These are phyloP conservation scores for Penicillium sp. DNA, from an alignment of 2,329 filamentous ascomycete genomes.

Conservation along the genomic window DNA sequence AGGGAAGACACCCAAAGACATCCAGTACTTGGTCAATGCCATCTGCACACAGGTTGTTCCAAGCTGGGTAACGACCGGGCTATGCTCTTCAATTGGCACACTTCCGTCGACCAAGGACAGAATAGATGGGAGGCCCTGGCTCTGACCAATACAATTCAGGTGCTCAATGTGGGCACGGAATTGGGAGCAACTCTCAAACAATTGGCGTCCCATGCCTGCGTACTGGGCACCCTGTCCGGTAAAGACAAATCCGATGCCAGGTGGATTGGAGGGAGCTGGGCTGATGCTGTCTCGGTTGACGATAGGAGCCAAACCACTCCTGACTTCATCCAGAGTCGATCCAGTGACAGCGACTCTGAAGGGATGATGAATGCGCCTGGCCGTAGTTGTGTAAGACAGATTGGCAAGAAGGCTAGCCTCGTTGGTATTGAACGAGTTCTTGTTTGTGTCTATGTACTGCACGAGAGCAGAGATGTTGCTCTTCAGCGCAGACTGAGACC, in stretches of 20 bases:
- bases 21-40: constrained; percentile 37
- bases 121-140: constrained; percentile 31
- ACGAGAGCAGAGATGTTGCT: constrained; percentile 58
- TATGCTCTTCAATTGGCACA: constrained; percentile 18
- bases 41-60: constrained; percentile 43
- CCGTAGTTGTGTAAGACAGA: constrained; percentile 67
- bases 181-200: constrained; percentile 20
- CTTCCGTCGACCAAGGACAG: constrained; percentile 27
- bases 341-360: constrained; percentile 28
- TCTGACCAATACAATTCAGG: constrained; percentile 30
- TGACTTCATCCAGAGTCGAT: constrained; percentile 21
- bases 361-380: constrained; percentile 48
- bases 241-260: constrained; percentile 30
- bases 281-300: constrained; percentile 18
- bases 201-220: constrained; percentile 30
- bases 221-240: constrained; percentile 42
- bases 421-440: constrained; percentile 29
- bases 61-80: constrained; percentile 37
- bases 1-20: constrained; percentile 29
- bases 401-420: constrained; percentile 50
- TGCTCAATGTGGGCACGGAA: constrained; percentile 34
- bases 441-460: constrained; percentile 54
- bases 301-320: constrained; percentile 15
- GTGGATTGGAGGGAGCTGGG: constrained; percentile 19
- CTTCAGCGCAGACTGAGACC: constrained; percentile 48